Conservation (phyloP, 805 yeast species). For the Barnettozyma californica region DNA sequence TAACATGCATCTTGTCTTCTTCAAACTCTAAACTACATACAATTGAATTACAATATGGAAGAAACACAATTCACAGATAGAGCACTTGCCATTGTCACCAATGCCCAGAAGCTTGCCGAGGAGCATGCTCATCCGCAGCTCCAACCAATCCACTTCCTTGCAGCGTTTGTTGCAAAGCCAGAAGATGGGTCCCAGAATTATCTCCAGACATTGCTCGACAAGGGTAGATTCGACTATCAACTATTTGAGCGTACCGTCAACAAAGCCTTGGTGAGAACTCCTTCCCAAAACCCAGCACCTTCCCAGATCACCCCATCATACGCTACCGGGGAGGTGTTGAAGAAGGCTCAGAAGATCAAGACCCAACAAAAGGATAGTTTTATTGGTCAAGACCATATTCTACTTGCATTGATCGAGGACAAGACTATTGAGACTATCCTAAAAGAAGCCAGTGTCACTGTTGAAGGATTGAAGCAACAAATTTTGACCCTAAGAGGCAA, state of each 20-base stretch:
- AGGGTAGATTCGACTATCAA: conserved; percentile 85
- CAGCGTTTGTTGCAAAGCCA: conserved; percentile 72
- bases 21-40: background rate
- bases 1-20: background rate
- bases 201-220: conserved; percentile 76
- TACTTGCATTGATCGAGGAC: conserved; percentile 82
- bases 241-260: conserved; percentile 76
- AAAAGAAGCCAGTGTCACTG: conserved; percentile 63
- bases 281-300: conserved; percentile 88
- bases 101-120: conserved; percentile 76
- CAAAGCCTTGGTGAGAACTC: conserved; percentile 73
- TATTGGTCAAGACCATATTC: conserved; percentile 90
- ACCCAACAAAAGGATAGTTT: conserved; percentile 85
- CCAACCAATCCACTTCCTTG: conserved; percentile 83
- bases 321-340: conserved; percentile 69
- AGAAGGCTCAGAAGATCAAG: conserved; percentile 71
- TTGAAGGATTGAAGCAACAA: conserved; percentile 71
- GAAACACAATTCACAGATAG: conserved; percentile 85
- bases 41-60: conserved; percentile 29
- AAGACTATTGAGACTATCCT: conserved; percentile 61
- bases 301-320: conserved; percentile 70
- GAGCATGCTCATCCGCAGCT: conserved; percentile 82
- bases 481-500: conserved; percentile 80
- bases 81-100: conserved; percentile 74
- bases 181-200: conserved; percentile 56